A percentile compares a stretch with the other conserved stretches of the same genome.
Conservation (phyloP, 495 filamentous ascomycete species). For the Hypoxylon trugodes region DNA sequence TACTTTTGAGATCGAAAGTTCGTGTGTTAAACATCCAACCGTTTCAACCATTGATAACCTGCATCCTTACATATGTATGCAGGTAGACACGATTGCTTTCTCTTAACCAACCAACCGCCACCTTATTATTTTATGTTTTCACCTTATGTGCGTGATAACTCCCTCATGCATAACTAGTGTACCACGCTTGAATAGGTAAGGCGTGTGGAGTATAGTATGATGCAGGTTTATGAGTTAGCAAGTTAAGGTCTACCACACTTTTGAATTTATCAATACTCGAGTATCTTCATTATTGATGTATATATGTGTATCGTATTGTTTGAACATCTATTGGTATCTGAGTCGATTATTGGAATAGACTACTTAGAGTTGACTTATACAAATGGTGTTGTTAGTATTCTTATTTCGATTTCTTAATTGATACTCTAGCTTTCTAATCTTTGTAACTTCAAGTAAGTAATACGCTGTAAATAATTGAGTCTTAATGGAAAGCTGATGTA, state of each 20-base stretch:
- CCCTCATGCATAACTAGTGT: conserved; percentile 29
- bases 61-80: background rate
- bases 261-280: background rate
- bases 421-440: too few species aligned
- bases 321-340: too few species aligned
- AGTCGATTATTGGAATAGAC: too few species aligned
- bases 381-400: too few species aligned
- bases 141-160: conserved; percentile 25
- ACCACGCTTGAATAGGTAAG: conserved; percentile 24
- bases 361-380: background rate
- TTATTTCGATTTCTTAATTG: too few species aligned
- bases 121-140: conserved; percentile 1
- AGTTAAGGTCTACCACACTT: conserved; percentile 9
- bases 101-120: conserved; percentile 18
- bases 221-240: conserved; percentile 15
- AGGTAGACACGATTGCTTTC: conserved; percentile 15
- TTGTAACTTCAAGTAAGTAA: background rate
- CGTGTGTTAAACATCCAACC: conserved; percentile 7
- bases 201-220: conserved; percentile 28
- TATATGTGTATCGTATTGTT: background rate
- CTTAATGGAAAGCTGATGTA: conserved; percentile 7
- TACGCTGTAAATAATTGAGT: background rate
- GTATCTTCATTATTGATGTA: conserved; percentile 2
- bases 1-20: conserved; percentile 1
- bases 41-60: too few species aligned